A percentile compares a stretch with the other conserved stretches of the same genome.
Evolutionary conservation across 2,329 filamentous ascomycete genomes (phyloP).

Genomic region (Rhinocladiella mackenziei): DNA sequence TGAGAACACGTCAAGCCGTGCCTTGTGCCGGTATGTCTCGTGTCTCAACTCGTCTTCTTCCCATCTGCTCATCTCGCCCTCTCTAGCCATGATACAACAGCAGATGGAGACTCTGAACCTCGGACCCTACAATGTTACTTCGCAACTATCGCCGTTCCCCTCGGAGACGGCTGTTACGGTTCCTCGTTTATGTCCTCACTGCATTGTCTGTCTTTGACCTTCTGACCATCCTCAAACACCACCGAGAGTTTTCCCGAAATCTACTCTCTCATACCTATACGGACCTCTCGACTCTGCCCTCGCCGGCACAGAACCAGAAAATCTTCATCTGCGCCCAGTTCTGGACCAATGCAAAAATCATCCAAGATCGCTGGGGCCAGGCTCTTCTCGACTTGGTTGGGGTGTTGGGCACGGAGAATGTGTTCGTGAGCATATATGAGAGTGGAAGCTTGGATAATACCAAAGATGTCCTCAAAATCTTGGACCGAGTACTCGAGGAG

Average conservation of each 20-base stretch:
- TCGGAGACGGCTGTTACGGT: constrained; percentile 15
- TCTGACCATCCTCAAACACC: constrained; percentile 25
- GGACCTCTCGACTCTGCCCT: constrained; percentile 21
- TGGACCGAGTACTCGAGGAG: constrained; percentile 43
- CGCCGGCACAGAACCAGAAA: constrained; percentile 25
- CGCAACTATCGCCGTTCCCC: constrained; percentile 23
- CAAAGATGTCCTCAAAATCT: constrained; percentile 56
- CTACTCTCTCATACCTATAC: constrained; percentile 22
- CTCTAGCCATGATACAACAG: constrained; percentile 5
- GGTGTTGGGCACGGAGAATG: constrained; percentile 58
- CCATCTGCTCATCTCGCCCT: background rate
- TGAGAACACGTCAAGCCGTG: too few relatives aligned
- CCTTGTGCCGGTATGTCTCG: background rate
- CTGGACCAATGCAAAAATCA: constrained; percentile 61
- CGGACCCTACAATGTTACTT: constrained; percentile 17
- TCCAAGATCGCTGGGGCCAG: constrained; percentile 60
- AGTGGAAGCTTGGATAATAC: constrained; percentile 67
- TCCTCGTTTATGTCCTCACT: constrained; percentile 12
- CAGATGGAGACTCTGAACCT: constrained; percentile 12
- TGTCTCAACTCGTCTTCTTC: background rate
- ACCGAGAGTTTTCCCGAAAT: constrained; percentile 26
- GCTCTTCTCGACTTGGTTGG: constrained; percentile 57
- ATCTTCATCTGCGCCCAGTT: constrained; percentile 68
- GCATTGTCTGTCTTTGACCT: constrained; percentile 24
- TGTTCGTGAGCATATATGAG: constrained; percentile 65